These are phyloP conservation scores for Gracilaria domingensis DNA, from an alignment of 23 red algal species.

Conservation along the genomic window DNA sequence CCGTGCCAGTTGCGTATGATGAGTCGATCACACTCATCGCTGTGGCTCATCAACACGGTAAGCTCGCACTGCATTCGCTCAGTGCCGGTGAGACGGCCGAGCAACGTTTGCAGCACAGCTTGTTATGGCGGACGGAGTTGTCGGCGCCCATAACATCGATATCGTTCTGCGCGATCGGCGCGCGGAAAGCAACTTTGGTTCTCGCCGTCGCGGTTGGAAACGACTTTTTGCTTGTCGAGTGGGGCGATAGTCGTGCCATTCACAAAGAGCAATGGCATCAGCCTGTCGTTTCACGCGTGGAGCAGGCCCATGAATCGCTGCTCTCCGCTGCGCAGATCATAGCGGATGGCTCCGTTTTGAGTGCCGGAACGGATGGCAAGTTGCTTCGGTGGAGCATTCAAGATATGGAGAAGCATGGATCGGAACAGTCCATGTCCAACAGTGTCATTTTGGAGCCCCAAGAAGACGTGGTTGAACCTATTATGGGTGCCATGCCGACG, in stretches of 20 bases:
- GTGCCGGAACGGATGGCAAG: conserved; percentile 35
- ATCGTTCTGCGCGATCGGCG: neutral
- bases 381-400: conserved; percentile 35
- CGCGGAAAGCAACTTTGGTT: neutral
- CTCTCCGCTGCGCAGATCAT: conserved; percentile 26
- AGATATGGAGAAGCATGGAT: too few relatives aligned
- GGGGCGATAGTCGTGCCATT: conserved; percentile 9
- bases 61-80: neutral
- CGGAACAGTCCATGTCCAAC: neutral
- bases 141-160: neutral
- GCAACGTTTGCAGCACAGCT: neutral
- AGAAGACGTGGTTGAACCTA: conserved; percentile 35
- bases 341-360: conserved; percentile 41
- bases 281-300: conserved; percentile 22
- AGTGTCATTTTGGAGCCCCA: neutral
- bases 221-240: conserved; percentile 41
- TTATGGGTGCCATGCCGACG: conserved; percentile 32
- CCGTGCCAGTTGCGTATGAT: neutral
- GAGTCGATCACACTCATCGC: conserved; percentile 10
- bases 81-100: neutral
- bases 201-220: conserved; percentile 41
- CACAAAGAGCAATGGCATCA: neutral
- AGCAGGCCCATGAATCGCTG: conserved; percentile 44
- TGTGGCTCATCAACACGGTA: conserved; percentile 28
- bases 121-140: neutral